Base-by-base conservation (phyloP, 805 yeast species). In the Torulaspora delbrueckii region DNA sequence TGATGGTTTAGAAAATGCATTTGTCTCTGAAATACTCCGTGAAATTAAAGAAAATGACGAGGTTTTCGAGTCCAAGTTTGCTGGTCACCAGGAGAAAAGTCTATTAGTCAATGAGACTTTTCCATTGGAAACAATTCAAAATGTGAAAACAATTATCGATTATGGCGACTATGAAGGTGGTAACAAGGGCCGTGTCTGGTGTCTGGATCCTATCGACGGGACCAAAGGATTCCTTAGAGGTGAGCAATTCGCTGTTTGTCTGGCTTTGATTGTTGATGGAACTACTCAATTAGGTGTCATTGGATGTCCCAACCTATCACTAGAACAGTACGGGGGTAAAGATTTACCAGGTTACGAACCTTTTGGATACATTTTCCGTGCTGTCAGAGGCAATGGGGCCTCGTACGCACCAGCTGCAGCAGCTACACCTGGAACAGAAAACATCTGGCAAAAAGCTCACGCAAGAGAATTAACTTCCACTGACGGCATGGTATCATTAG, bases 171-270 rank as follows among this genome's bases (percentile, higher is more conserved):
- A 85, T 32, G 64, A 74, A 50, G 98, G 97, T 44, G 96, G 97
- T 4, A 55, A 68, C 26, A 71, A 66, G 30, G 95, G 96, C 19
- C 74, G 99, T 50, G 81, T 87, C 62, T 93, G 99, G 99, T 96
- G 97, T 0, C 70, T 93, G 59, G 99, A 93, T 61, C 99, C 99
- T 32, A 90, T 93, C 51, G 99, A 93, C 62, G 99, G 99, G 6
- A 93, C 99, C 16, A 93, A 83, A 64, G 99, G 99, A 0, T 93
- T 93, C 63, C 70, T 93, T 44, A 76, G 99, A 60, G 95, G 96
- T 38, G 97, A 90, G 53, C 99, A 93, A 63, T 93, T 88, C 66
- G 97, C 99, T 1, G 95, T 93, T 1, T 93, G 99, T 62, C 71
- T 93, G 37, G 97, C 96, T 0, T 70, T 93, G 54, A 82, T 93